phyloP scores from a whole-genome alignment of 495 filamentous ascomycete genomes.

The Aspergillus avenaceus region DNA sequence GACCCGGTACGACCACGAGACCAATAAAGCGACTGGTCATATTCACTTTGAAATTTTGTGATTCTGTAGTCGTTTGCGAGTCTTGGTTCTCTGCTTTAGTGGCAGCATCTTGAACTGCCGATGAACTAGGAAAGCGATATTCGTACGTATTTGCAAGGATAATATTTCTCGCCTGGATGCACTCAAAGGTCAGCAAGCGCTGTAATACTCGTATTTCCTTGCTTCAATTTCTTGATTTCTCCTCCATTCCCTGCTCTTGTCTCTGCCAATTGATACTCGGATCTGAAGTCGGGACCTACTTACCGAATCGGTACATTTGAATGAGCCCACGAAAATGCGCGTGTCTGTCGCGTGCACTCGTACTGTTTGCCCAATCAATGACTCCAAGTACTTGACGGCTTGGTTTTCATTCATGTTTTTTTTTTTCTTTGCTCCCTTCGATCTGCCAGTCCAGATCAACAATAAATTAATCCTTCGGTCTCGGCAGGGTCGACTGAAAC shows the following conservation, averaged over 20 bases:
- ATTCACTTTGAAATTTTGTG: constrained; percentile 49
- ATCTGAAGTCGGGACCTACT: constrained; percentile 12
- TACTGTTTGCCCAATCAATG: constrained; percentile 51
- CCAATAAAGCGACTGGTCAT: constrained; percentile 86
- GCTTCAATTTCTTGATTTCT: constrained; percentile 5
- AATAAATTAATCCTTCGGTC: background rate
- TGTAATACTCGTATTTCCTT: background rate
- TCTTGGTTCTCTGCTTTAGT: constrained; percentile 27
- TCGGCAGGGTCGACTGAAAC: constrained; percentile 1
- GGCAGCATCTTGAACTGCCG: constrained; percentile 43
- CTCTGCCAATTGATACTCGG: constrained; percentile 1
- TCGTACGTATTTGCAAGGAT: constrained; percentile 83
- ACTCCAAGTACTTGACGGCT: constrained; percentile 41
- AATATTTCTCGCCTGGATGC: constrained; percentile 69
- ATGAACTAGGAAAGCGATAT: constrained; percentile 67
- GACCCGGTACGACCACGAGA: constrained; percentile 83
- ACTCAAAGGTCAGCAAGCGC: constrained; percentile 11
- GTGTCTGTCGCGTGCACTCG: constrained; percentile 78
- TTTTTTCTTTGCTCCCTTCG: background rate
- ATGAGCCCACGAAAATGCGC: constrained; percentile 82
- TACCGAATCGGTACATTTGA: constrained; percentile 95
- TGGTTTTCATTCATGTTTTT: constrained; percentile 36
- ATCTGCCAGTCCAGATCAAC: constrained; percentile 4
- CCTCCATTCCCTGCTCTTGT: background rate
- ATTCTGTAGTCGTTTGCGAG: constrained; percentile 19